A percentile compares a stretch with the other conserved stretches of the same genome.
Conservation (phyloP, 768 basidiomycete genomes). For the Russula sp. region DNA sequence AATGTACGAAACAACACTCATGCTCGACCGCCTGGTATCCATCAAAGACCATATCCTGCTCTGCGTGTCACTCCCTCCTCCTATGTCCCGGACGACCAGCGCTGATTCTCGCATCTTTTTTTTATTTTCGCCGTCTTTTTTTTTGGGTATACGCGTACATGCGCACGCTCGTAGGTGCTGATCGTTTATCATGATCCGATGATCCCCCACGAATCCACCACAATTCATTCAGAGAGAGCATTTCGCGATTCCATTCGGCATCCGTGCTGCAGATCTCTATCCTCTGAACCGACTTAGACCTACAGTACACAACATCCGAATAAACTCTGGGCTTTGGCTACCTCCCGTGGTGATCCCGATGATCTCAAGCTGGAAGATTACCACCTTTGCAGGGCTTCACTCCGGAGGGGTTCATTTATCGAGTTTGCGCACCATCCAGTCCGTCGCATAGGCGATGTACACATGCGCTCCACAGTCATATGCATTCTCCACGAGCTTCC, state of each 20-base stretch:
- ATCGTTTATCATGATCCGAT: background rate
- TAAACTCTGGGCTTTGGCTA: no score
- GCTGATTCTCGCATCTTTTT: background rate
- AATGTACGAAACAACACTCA: conserved; percentile 59
- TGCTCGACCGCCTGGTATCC: conserved; percentile 89
- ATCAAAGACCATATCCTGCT: conserved; percentile 97
- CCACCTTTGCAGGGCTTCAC: no score
- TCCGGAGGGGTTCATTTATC: no score
- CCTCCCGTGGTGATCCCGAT: no score
- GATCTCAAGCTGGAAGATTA: no score
- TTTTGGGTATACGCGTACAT: background rate
- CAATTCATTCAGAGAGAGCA: conserved; percentile 53
- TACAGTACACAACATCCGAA: no score
- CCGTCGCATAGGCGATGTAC: no score
- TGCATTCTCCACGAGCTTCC: no score
- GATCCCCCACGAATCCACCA: background rate
- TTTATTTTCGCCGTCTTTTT: background rate
- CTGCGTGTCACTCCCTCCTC: conserved; percentile 28
- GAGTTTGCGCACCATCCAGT: no score
- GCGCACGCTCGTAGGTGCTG: background rate
- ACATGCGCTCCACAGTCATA: no score
- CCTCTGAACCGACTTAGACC: conserved; percentile 30
- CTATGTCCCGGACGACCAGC: conserved; percentile 15
- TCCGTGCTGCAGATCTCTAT: conserved; percentile 83
- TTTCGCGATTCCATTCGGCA: conserved; percentile 96